Conservation (phyloP, 1,139 yeast species). For the Tardiomyces blankii region DNA sequence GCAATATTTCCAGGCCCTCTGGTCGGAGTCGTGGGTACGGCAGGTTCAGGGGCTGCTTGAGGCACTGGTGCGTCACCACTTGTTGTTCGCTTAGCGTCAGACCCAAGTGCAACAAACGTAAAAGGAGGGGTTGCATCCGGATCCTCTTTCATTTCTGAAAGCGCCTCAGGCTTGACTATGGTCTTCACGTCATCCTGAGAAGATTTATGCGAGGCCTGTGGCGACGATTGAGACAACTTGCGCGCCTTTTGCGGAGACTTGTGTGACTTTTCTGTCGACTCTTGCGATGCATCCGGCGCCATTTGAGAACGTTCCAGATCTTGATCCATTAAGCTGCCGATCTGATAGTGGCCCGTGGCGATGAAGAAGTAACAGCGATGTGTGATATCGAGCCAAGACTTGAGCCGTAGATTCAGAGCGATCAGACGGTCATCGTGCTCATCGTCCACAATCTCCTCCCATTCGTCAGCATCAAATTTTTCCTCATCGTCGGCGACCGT, state of each 20-base stretch:
- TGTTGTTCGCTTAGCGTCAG: conserved; percentile 10
- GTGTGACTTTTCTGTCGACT: no score
- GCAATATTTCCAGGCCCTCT: not conserved
- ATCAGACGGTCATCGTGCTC: conserved; percentile 12
- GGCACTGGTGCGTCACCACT: not conserved
- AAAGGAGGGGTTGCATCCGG: not conserved
- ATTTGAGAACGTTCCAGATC: conserved; percentile 3
- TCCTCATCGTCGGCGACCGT: conserved; percentile 5
- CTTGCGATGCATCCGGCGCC: not conserved
- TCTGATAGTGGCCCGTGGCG: conserved; percentile 71
- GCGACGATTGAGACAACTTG: no score
- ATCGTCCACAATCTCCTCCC: conserved; percentile 11
- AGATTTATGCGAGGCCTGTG: no score
- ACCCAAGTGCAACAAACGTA: not conserved
- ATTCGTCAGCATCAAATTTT: conserved; percentile 5
- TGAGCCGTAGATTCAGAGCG: conserved; percentile 15
- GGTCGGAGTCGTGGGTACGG: not conserved
- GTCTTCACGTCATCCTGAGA: not conserved
- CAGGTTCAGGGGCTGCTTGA: not conserved
- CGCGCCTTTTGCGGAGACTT: no score
- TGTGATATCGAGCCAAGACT: conserved; percentile 43
- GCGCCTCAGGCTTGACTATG: conserved; percentile 11
- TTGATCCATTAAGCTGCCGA: conserved; percentile 12
- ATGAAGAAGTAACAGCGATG: conserved; percentile 72
- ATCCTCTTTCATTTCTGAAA: conserved; percentile 1